Evolutionary conservation across 2,329 filamentous ascomycete genomes (phyloP).

Genomic region (Cladobotryum mycophilum): DNA sequence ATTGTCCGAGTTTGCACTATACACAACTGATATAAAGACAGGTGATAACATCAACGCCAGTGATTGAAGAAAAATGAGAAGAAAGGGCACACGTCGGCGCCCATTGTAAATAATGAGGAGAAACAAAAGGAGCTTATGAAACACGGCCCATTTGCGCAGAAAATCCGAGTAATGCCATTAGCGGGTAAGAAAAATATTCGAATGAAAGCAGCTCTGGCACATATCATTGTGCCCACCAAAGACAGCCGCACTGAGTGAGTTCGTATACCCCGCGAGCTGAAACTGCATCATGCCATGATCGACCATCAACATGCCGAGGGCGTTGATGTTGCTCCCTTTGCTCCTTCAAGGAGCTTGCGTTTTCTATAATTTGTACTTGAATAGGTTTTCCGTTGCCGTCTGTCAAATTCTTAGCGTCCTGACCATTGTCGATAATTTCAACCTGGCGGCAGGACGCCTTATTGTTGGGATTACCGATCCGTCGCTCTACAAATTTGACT

Average conservation of each 20-base stretch:
- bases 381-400: slow-evolving; percentile 34
- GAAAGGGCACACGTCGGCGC: too few relatives aligned
- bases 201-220: too few relatives aligned
- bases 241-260: slow-evolving; percentile 46
- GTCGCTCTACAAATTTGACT: slow-evolving; percentile 51
- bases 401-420: slow-evolving; percentile 28
- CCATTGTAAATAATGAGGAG: too few relatives aligned
- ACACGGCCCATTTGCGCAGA: too few relatives aligned
- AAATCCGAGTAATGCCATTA: too few relatives aligned
- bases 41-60: too few relatives aligned
- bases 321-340: not conserved
- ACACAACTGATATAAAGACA: too few relatives aligned
- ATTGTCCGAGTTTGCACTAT: not conserved
- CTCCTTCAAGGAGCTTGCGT: slow-evolving; percentile 3
- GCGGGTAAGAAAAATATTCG: too few relatives aligned
- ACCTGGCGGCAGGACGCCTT: slow-evolving; percentile 44
- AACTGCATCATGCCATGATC: not conserved
- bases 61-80: not conserved
- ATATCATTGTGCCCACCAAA: slow-evolving; percentile 43
- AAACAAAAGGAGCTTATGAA: too few relatives aligned
- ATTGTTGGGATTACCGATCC: slow-evolving; percentile 26
- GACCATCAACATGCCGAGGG: not conserved
- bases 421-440: slow-evolving; percentile 34
- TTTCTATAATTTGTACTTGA: slow-evolving; percentile 32
- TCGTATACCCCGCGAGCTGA: slow-evolving; percentile 23